Evolutionary conservation across 2,329 filamentous ascomycete genomes (phyloP).

Genomic region (Botryosphaeria dothidea): DNA sequence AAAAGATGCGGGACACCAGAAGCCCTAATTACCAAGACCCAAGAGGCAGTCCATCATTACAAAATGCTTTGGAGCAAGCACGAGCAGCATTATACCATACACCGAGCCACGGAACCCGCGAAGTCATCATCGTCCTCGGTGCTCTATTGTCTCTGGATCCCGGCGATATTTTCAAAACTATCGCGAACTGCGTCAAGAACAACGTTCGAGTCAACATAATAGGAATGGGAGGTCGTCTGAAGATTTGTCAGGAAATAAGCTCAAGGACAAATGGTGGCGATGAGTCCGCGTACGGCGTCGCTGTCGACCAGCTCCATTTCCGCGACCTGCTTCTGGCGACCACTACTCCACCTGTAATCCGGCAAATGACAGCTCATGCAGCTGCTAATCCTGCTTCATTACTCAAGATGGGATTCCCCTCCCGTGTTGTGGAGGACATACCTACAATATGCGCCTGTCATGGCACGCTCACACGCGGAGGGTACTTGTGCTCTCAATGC

Average conservation of each 20-base stretch:
- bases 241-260: constrained; percentile 88
- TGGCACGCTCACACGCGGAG: constrained; percentile 75
- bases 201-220: constrained; percentile 86
- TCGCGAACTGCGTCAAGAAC: constrained; percentile 74
- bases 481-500: constrained; percentile 90
- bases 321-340: constrained; percentile 83
- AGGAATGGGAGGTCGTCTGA: constrained; percentile 86
- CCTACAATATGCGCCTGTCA: constrained; percentile 89
- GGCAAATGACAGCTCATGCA: constrained; percentile 46
- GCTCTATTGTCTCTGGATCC: constrained; percentile 89
- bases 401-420: constrained; percentile 98
- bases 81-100: constrained; percentile 90
- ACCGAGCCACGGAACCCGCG: constrained; percentile 87
- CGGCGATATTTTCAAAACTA: constrained; percentile 91
- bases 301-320: constrained; percentile 84
- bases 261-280: constrained; percentile 83
- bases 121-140: constrained; percentile 89
- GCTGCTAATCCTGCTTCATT: constrained; percentile 55
- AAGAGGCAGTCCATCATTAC: constrained; percentile 60
- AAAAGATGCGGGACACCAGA: constrained; percentile 62
- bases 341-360: constrained; percentile 85
- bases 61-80: constrained; percentile 96
- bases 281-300: constrained; percentile 75
- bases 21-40: constrained; percentile 65
- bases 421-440: constrained; percentile 71